Base-by-base conservation (phyloP, 2,329 filamentous ascomycete species). In the Tolypocladium paradoxum region DNA sequence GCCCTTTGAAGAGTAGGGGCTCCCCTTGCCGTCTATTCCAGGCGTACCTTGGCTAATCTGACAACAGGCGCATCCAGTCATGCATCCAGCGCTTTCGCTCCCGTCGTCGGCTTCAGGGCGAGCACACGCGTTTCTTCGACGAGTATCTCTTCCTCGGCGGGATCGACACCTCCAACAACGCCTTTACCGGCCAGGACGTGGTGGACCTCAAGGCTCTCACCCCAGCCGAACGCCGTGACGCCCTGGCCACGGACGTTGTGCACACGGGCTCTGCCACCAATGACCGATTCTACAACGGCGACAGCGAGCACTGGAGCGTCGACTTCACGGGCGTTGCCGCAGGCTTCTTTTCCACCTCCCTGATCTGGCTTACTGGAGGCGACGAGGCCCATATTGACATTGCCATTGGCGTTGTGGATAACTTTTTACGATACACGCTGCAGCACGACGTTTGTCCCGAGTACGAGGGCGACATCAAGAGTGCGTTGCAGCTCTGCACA, bases 361-460 rank as follows among this genome's bases (percentile, higher is more conserved):
- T 87, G 6, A 76, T 80, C 0, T 71, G 71, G 29, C 71, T 80
- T 37, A 79, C 81, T 37, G 75, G 79, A 20, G 79, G 81, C 49
- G 77, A 83, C 14, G 74, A 70, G 18, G 65, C 70, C 0, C 69
- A 76, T 14, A 76, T 90, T 56, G 70, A 77, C n/a, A 51, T 53
- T 4, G 83, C 82, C 3, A 81, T 84, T 22, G 76, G 79, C 35
- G 81, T 95, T 0, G 76, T 96, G 40, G 81, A 82, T 55, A 95
- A 93, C 64, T 97, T 97, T 64, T 81, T 96, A 57, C 88, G 89
- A 58, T 99, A 96, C 60, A 75, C 97, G 0, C 75, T 91, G 11
- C 81, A 87, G 55, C 91, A 97, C 63, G 80, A 87, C 37, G 92
- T 95, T 18, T 96, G 90, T 62, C 85, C 87, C 0, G 93, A 97